Conservation (phyloP, 345 rosid species). For the Eucalyptus cloeziana region DNA sequence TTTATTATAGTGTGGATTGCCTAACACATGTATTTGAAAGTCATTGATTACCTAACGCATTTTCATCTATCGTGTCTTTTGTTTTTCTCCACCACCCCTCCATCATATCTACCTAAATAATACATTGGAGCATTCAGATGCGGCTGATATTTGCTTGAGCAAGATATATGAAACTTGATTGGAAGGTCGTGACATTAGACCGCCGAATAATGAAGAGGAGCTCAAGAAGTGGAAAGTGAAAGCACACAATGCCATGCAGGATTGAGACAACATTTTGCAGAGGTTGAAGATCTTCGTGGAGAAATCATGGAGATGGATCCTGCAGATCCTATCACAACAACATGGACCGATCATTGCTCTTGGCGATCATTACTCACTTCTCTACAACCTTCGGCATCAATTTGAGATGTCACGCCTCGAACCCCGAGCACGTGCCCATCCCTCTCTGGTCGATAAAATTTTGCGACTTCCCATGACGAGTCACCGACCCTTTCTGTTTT, state of each 20-base stretch:
- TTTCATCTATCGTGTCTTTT: not conserved
- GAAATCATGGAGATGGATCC: not conserved
- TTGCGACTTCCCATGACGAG: too few species aligned
- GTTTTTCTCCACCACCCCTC: not conserved
- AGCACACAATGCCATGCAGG: not conserved
- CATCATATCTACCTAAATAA: not conserved
- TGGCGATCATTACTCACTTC: not conserved
- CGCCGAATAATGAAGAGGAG: not conserved
- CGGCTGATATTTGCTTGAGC: not conserved
- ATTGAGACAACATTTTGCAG: not conserved
- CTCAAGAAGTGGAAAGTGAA: not conserved
- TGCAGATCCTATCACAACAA: not conserved
- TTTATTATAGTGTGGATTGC: not conserved
- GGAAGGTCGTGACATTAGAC: not conserved
- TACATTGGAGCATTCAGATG: not conserved
- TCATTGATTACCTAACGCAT: rapidly evolving
- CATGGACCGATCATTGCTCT: not conserved
- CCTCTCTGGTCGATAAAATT: too few species aligned
- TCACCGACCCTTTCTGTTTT: too few species aligned
- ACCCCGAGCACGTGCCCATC: too few species aligned
- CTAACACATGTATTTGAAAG: not conserved
- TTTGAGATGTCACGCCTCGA: not conserved
- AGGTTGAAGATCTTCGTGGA: not conserved
- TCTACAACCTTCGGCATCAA: not conserved
- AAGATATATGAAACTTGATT: not conserved